phyloP scores from a whole-genome alignment of 2,329 filamentous ascomycete species.

The Macroventuria anomochaeta region DNA sequence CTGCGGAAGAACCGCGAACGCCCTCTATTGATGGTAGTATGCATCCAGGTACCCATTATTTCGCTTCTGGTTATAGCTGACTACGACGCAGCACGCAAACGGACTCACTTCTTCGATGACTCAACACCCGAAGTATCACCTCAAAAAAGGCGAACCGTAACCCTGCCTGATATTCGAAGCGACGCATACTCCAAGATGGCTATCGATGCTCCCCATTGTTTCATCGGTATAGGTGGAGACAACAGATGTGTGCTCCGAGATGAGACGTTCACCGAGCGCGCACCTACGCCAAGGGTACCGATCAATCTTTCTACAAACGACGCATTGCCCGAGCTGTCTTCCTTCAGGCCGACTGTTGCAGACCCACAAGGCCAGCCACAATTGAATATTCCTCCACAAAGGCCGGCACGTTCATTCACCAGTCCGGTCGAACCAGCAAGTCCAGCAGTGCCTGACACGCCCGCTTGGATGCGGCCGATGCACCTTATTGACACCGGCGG shows the following conservation, averaged over 20 bases:
- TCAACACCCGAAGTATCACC: neutral
- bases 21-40: neutral
- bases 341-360: conserved; percentile 19
- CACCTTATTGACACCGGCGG: conserved; percentile 37
- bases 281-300: neutral
- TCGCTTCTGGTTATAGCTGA: neutral
- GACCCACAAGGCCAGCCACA: conserved; percentile 1
- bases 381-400: neutral
- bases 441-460: conserved; percentile 21
- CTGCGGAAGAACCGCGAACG: neutral
- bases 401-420: conserved; percentile 8
- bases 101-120: neutral
- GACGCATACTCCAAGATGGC: neutral
- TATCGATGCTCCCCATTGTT: neutral
- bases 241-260: conserved; percentile 10
- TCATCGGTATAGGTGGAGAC: conserved; percentile 9
- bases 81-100: conserved; percentile 19
- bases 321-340: conserved; percentile 16
- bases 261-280: conserved; percentile 16
- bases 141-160: conserved; percentile 23
- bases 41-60: conserved; percentile 6
- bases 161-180: conserved; percentile 3
- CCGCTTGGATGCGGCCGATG: conserved; percentile 33
- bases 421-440: neutral
- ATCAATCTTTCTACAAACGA: neutral